Percentiles rank a stretch among this genome's conserved stretches.
Conservation (phyloP, 352 stramenopile species). For the Aphanomyces cochlioides region DNA sequence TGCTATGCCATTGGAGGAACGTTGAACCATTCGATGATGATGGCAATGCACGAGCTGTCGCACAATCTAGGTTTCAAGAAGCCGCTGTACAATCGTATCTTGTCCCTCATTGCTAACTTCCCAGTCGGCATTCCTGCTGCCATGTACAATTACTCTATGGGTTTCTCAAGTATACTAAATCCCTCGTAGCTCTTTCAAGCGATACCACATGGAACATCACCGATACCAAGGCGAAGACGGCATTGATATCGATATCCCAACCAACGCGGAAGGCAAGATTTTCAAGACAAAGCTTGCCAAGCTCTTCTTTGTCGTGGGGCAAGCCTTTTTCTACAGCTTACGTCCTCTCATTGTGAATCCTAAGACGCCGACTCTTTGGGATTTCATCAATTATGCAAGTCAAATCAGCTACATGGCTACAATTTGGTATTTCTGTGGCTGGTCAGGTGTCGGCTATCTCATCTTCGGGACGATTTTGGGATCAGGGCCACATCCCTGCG, state of each 20-base stretch:
- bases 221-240: constrained; percentile 92
- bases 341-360: constrained; percentile 90
- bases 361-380: constrained; percentile 78
- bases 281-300: constrained; percentile 87
- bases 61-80: constrained; percentile 96
- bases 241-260: constrained; percentile 94
- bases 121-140: constrained; percentile 89
- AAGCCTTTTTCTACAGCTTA: constrained; percentile 92
- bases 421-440: constrained; percentile 80
- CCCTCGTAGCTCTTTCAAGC: constrained; percentile 80
- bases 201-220: constrained; percentile 98
- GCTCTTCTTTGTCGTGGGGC: constrained; percentile 90
- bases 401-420: constrained; percentile 79
- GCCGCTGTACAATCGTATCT: constrained; percentile 84
- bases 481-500: constrained; percentile 92
- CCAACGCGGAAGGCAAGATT: constrained; percentile 83
- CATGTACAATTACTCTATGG: constrained; percentile 37
- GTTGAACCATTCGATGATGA: constrained; percentile 92
- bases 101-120: constrained; percentile 92
- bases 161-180: background rate
- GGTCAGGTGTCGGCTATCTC: constrained; percentile 86
- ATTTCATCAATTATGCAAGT: constrained; percentile 82
- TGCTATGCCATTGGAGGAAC: constrained; percentile 89
- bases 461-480: constrained; percentile 87
- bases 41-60: constrained; percentile 94